These are phyloP conservation scores for Aspergillus bridgeri DNA, from an alignment of 495 filamentous ascomycete genomes.

Conservation along the genomic window DNA sequence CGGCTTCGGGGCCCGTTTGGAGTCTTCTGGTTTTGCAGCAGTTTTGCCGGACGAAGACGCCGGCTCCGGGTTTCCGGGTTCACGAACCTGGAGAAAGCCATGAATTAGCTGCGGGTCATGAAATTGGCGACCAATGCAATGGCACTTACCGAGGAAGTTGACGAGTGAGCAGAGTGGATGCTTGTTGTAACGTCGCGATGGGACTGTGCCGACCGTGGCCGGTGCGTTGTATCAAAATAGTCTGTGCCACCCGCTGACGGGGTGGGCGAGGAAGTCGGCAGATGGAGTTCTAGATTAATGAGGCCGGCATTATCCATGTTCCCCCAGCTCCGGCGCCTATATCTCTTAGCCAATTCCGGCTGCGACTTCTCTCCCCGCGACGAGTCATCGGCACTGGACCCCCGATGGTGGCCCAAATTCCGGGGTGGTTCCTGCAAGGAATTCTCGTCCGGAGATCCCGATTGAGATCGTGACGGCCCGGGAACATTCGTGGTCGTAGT, in stretches of 20 bases:
- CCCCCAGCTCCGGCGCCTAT: slow-evolving; percentile 79
- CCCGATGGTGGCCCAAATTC: slow-evolving; percentile 34
- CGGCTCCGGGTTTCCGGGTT: slow-evolving; percentile 12
- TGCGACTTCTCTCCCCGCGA: slow-evolving; percentile 36
- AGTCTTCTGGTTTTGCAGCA: slow-evolving; percentile 62
- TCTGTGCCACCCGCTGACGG: slow-evolving; percentile 28
- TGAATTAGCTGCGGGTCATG: neutral
- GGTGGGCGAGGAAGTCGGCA: slow-evolving; percentile 28
- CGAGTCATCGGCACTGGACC: slow-evolving; percentile 54
- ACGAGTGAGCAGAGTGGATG: slow-evolving; percentile 45
- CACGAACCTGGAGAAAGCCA: slow-evolving; percentile 12
- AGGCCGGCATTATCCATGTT: slow-evolving; percentile 62
- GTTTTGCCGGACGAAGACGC: slow-evolving; percentile 52
- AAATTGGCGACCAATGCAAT: no score
- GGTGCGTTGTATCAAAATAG: slow-evolving; percentile 34
- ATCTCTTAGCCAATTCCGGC: slow-evolving; percentile 68
- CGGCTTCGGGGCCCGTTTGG: slow-evolving; percentile 67
- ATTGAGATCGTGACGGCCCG: slow-evolving; percentile 6
- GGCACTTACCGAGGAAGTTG: slow-evolving; percentile 57
- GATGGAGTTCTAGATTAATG: slow-evolving; percentile 37
- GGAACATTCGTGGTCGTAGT: slow-evolving; percentile 27
- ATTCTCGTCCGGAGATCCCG: slow-evolving; percentile 25
- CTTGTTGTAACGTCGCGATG: slow-evolving; percentile 58
- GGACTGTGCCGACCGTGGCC: slow-evolving; percentile 54
- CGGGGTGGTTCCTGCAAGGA: slow-evolving; percentile 9